Conservation (phyloP, 1,139 yeast species). For the Yamadazyma sp. region DNA sequence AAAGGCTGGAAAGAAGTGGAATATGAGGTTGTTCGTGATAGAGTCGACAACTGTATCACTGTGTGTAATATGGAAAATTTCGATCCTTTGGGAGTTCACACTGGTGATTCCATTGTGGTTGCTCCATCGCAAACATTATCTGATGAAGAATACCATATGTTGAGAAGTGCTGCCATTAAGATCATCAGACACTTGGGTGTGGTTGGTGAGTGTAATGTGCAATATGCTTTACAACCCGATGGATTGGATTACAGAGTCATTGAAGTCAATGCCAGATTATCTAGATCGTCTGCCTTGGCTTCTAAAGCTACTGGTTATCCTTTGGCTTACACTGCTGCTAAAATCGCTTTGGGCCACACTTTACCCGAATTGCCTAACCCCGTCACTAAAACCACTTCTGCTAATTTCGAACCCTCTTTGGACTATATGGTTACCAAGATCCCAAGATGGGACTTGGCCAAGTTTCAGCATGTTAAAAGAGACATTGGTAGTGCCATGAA, state of each 20-base stretch:
- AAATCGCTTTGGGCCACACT: constrained; percentile 91
- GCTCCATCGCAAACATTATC: constrained; percentile 98
- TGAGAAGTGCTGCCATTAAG: constrained; percentile 95
- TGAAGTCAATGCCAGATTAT: constrained; percentile 95
- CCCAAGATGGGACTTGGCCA: constrained; percentile 97
- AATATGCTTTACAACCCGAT: constrained; percentile 93
- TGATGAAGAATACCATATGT: constrained; percentile 97
- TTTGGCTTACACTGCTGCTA: constrained; percentile 97
- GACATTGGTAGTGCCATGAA: constrained; percentile 96
- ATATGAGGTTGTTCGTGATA: constrained; percentile 97
- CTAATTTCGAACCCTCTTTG: constrained; percentile 94
- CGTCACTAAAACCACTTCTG: constrained; percentile 92
- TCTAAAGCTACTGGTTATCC: constrained; percentile 99
- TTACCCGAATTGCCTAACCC: constrained; percentile 95
- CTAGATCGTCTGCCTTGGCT: constrained; percentile 96
- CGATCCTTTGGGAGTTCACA: constrained; percentile 96
- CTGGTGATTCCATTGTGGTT: constrained; percentile 98
- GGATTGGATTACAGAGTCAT: constrained; percentile 94
- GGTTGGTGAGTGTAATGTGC: constrained; percentile 98
- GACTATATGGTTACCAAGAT: constrained; percentile 96
- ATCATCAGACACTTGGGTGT: constrained; percentile 97
- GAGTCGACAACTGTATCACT: constrained; percentile 95
- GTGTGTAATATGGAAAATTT: constrained; percentile 99
- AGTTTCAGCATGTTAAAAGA: constrained; percentile 92
- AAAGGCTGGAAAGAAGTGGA: constrained; percentile 99